Base-by-base conservation (phyloP, 768 basidiomycete genomes). In the Leccinum arenicola region DNA sequence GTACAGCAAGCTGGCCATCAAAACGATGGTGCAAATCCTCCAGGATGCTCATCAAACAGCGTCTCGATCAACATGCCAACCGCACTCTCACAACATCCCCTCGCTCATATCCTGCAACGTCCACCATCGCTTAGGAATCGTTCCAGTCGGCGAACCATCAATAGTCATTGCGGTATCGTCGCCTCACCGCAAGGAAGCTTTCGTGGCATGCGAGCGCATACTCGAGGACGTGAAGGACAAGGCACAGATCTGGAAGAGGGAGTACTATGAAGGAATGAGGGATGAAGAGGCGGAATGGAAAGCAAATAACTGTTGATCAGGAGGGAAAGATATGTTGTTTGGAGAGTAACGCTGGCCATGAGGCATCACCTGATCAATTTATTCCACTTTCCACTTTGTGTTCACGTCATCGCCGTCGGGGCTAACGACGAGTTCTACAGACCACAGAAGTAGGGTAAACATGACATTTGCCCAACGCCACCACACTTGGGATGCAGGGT, bases 401-500 rank as follows among this genome's bases (percentile, higher is more conserved):
- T 82, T 79, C 56, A 72, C 73, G 45, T 80, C 82, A 64, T 90
- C 89, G 52, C 89, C 88, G 51, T 86, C 89, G n/a, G 82, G 82
- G 75, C 86, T 85, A 56, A 94, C 89, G 31, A 89, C 71, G 50
- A 93, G 79, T 73, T 93, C 92, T 23, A 93, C 77, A 11, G 88
- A 84, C 92, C 93, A 94, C 45, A 93, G 81, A 25, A 86, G 78
- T 29, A 94, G 79, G 4, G 90, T 93, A 73, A 93, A 88, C 76
- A 93, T 91, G 35, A 94, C 87, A 68, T 91, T 91, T 78, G 88
- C 87, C 91, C 92, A 93, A 61, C 92, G 82, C 89, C 92, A 93
- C 92, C 92, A 94, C 52, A 93, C 84, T 68, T 93, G 92, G n/a
- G 90, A 91, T 19, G 91, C 89, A 67, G 91, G 88, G 66, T 94